A percentile compares a stretch with the other conserved stretches of the same genome.
These are phyloP conservation scores for Alternaria panax DNA, from an alignment of 2,329 filamentous ascomycete species.

Conservation along the genomic window DNA sequence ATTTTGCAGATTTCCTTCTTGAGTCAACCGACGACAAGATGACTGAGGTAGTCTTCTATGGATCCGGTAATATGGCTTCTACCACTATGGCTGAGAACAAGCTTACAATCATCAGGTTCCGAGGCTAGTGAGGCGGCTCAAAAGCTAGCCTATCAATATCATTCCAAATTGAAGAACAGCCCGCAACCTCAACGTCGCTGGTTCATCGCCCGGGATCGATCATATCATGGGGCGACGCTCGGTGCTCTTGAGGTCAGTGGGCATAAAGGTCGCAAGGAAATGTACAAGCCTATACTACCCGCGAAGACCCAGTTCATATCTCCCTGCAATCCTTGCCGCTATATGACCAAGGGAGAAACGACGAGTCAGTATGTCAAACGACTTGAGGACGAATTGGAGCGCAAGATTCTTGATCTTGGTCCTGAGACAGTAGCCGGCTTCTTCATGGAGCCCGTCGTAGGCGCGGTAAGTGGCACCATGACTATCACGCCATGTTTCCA, in stretches of 20 bases:
- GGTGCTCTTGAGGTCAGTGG: conserved; percentile 71
- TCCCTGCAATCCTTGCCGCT: conserved; percentile 72
- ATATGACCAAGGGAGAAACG: conserved; percentile 60
- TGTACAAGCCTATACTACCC: conserved; percentile 68
- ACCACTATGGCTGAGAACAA: too few species aligned
- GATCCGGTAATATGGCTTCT: conserved; percentile 58
- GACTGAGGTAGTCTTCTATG: conserved; percentile 63
- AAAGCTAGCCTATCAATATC: conserved; percentile 73
- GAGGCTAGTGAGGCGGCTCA: conserved; percentile 74
- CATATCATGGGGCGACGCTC: conserved; percentile 75
- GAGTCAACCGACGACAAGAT: conserved; percentile 61
- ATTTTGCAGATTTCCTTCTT: conserved; percentile 60
- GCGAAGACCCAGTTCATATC: conserved; percentile 67
- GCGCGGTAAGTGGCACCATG: conserved; percentile 63
- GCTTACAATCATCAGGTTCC: conserved; percentile 48
- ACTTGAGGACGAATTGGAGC: conserved; percentile 70
- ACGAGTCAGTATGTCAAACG: conserved; percentile 66
- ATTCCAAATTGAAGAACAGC: conserved; percentile 58
- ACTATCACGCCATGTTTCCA: background rate
- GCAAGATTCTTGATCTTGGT: conserved; percentile 68
- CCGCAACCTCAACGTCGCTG: conserved; percentile 63
- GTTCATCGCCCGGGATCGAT: conserved; percentile 70
- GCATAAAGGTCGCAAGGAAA: conserved; percentile 65
- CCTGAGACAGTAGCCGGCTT: conserved; percentile 74
- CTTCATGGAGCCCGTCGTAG: conserved; percentile 75